These are phyloP conservation scores for Xylaria castorea DNA, from an alignment of 495 filamentous ascomycete species.

Conservation along the genomic window DNA sequence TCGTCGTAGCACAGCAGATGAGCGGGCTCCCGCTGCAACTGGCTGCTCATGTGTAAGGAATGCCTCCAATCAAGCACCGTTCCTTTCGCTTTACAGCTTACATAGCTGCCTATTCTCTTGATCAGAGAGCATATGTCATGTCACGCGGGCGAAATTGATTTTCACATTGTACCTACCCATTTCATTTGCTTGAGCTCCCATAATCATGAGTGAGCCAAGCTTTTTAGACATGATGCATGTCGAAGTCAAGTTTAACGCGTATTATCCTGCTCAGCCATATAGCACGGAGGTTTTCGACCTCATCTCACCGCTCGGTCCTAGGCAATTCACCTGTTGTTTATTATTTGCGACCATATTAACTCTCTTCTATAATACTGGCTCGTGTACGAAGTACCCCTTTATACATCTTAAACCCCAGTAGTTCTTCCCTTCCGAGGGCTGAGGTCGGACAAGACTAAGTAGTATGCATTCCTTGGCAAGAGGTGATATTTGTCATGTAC, in stretches of 20 bases:
- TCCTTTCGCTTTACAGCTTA: neutral
- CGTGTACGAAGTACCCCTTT: neutral
- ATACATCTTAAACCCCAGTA: neutral
- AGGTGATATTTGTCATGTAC: constrained; percentile 20
- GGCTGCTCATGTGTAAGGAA: neutral
- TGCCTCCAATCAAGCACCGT: constrained; percentile 5
- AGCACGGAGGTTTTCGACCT: neutral
- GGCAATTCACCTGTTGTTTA: neutral
- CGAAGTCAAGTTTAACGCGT: neutral
- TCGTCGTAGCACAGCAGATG: constrained; percentile 7
- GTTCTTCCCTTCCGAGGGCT: neutral
- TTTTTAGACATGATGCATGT: neutral
- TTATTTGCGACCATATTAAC: neutral
- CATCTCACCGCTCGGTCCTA: neutral
- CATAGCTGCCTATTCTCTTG: neutral
- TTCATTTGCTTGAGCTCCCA: neutral
- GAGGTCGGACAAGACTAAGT: neutral
- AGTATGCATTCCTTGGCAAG: constrained; percentile 2
- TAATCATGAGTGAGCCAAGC: neutral
- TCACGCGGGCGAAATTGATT: constrained; percentile 1
- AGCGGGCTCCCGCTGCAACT: neutral
- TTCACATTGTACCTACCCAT: neutral
- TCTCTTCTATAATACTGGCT: neutral
- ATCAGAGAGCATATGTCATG: neutral
- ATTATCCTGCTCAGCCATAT: neutral